Conservation (phyloP, 768 basidiomycete species). For the Paxillus involutus region DNA sequence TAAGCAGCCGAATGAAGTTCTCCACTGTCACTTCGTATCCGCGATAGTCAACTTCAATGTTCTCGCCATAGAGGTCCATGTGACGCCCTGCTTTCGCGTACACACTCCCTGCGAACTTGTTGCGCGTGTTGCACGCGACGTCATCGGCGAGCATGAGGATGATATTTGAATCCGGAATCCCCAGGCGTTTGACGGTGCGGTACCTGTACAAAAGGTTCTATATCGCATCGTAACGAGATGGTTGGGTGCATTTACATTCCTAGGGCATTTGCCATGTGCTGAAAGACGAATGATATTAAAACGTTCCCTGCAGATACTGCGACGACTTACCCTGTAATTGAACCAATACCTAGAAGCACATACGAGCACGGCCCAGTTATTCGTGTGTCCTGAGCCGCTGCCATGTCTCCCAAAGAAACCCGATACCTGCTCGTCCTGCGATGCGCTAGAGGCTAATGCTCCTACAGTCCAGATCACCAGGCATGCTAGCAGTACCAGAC, state of each 20-base stretch:
- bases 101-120: slow-evolving; percentile 89
- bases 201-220: slow-evolving; percentile 58
- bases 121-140: slow-evolving; percentile 89
- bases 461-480: slow-evolving; percentile 37
- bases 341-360: slow-evolving; percentile 97
- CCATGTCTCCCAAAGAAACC: slow-evolving; percentile 49
- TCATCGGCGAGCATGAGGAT: slow-evolving; percentile 99
- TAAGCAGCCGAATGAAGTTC: slow-evolving; percentile 89
- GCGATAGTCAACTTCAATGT: slow-evolving; percentile 97
- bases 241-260: slow-evolving; percentile 71
- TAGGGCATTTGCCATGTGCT: slow-evolving; percentile 99
- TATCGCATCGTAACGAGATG: not conserved
- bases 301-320: not conserved
- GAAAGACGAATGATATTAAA: slow-evolving; percentile 3
- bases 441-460: slow-evolving; percentile 13
- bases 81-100: slow-evolving; percentile 83
- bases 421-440: slow-evolving; percentile 35
- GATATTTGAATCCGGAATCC: slow-evolving; percentile 98
- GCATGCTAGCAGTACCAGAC: slow-evolving; percentile 31
- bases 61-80: slow-evolving; percentile 92
- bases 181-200: slow-evolving; percentile 95
- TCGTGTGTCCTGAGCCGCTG: slow-evolving; percentile 63
- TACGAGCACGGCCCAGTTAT: slow-evolving; percentile 98
- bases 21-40: slow-evolving; percentile 98
- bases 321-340: slow-evolving; percentile 83